These are phyloP conservation scores for Neoboletus magnificus DNA, from an alignment of 768 basidiomycete genomes.

Conservation along the genomic window DNA sequence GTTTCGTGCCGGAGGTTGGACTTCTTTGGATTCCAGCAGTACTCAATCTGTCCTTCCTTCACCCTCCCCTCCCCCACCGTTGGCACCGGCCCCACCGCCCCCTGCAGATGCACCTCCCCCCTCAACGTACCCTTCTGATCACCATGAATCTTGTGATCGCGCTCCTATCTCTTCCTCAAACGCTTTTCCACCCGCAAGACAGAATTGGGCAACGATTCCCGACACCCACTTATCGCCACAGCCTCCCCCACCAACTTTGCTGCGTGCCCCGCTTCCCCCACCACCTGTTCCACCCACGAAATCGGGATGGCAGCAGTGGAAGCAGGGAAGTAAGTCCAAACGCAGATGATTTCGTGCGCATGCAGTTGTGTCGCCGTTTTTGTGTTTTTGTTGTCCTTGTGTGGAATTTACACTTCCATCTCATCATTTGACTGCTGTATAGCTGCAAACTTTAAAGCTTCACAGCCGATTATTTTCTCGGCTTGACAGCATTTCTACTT, in stretches of 20 bases:
- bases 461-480: neutral
- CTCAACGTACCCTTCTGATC: neutral
- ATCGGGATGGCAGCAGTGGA: constrained; percentile 58
- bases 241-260: constrained; percentile 5
- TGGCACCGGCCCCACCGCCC: constrained; percentile 16
- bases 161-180: constrained; percentile 6
- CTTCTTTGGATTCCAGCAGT: constrained; percentile 55
- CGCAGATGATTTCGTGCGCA: constrained; percentile 15
- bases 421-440: constrained; percentile 7
- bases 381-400: neutral
- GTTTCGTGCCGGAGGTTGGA: constrained; percentile 66
- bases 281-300: constrained; percentile 22
- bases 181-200: constrained; percentile 3
- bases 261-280: constrained; percentile 17
- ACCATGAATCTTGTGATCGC: constrained; percentile 14
- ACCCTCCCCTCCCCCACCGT: constrained; percentile 16
- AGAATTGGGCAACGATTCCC: neutral
- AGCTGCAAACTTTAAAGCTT: constrained; percentile 12
- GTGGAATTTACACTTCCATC: constrained; percentile 3
- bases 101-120: constrained; percentile 4
- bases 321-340: constrained; percentile 19
- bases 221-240: constrained; percentile 13
- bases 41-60: constrained; percentile 27
- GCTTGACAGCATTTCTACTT: constrained; percentile 23
- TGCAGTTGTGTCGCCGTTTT: neutral